Conservation (phyloP, 2,329 filamentous ascomycete species). For the Fusarium phyllophilum region DNA sequence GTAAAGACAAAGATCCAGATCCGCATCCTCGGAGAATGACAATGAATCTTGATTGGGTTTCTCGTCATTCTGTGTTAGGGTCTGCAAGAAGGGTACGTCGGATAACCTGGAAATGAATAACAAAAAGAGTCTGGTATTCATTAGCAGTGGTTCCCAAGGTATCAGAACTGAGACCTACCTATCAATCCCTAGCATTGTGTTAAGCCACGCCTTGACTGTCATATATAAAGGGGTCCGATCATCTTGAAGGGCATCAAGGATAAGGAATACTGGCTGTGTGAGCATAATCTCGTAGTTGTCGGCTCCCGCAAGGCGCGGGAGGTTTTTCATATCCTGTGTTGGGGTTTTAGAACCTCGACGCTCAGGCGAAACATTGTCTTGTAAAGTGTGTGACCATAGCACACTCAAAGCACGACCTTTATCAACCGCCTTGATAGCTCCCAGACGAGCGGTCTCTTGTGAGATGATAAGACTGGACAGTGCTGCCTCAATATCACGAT, state of each 20-base stretch:
- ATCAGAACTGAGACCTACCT: conserved; percentile 57
- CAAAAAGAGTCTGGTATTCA: conserved; percentile 63
- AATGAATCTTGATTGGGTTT: conserved; percentile 24
- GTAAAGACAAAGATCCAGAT: conserved; percentile 81
- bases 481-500: conserved; percentile 82
- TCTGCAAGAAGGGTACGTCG: conserved; percentile 62
- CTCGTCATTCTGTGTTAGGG: conserved; percentile 26
- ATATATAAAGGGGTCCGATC: conserved; percentile 79
- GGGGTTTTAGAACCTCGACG: conserved; percentile 61
- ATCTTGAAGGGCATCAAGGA: conserved; percentile 81
- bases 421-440: conserved; percentile 60
- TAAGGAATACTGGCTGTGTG: conserved; percentile 80
- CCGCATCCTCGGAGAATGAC: conserved; percentile 65
- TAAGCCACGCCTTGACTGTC: conserved; percentile 83
- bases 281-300: conserved; percentile 79
- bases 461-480: conserved; percentile 75
- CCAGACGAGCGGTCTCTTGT: conserved; percentile 47
- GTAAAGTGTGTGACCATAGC: conserved; percentile 83
- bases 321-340: conserved; percentile 47
- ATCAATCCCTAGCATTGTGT: conserved; percentile 70
- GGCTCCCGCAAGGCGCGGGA: conserved; percentile 61
- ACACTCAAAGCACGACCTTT: conserved; percentile 76
- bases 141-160: conserved; percentile 1
- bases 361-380: conserved; percentile 64
- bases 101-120: conserved; percentile 69